Percentiles rank a stretch among this genome's conserved stretches.
Conservation (phyloP, 108 stramenopile species). For the Skeletonema grethae region DNA sequence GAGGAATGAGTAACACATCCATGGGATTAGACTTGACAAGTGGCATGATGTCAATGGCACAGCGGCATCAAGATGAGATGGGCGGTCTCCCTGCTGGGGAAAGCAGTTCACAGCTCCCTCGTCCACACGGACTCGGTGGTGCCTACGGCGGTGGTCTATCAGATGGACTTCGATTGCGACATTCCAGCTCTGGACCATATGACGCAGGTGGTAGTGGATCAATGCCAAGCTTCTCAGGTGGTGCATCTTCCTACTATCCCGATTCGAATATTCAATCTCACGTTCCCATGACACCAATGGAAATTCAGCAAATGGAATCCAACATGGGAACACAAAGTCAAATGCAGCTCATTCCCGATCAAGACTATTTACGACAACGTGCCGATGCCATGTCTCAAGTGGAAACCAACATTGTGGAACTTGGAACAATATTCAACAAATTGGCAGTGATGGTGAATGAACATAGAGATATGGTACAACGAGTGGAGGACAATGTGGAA, state of each 20-base stretch:
- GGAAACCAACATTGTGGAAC: slow-evolving; percentile 84
- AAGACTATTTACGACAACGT: slow-evolving; percentile 78
- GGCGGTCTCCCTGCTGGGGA: slow-evolving; percentile 44
- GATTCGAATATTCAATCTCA: slow-evolving; percentile 33
- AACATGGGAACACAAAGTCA: slow-evolving; percentile 62
- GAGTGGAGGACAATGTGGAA: slow-evolving; percentile 92
- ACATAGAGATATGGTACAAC: slow-evolving; percentile 87
- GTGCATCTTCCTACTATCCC: slow-evolving; percentile 41
- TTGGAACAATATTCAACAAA: slow-evolving; percentile 88
- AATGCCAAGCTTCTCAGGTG: slow-evolving; percentile 38
- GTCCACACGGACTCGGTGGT: slow-evolving; percentile 43
- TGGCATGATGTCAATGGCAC: slow-evolving; percentile 73
- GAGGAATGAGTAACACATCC: slow-evolving; percentile 30
- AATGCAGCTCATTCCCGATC: slow-evolving; percentile 88
- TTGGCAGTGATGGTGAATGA: slow-evolving; percentile 89
- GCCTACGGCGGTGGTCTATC: slow-evolving; percentile 14
- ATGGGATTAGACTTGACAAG: slow-evolving; percentile 85
- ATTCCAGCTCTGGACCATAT: slow-evolving; percentile 28
- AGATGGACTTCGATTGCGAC: slow-evolving; percentile 36
- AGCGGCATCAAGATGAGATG: slow-evolving; percentile 53
- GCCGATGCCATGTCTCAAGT: slow-evolving; percentile 88
- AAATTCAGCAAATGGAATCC: slow-evolving; percentile 89
- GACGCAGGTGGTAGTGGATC: slow-evolving; percentile 16
- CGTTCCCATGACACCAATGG: slow-evolving; percentile 74
- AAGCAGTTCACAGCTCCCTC: slow-evolving; percentile 48